Conservation (phyloP, 441 rosid species). For the Croton setiger region DNA sequence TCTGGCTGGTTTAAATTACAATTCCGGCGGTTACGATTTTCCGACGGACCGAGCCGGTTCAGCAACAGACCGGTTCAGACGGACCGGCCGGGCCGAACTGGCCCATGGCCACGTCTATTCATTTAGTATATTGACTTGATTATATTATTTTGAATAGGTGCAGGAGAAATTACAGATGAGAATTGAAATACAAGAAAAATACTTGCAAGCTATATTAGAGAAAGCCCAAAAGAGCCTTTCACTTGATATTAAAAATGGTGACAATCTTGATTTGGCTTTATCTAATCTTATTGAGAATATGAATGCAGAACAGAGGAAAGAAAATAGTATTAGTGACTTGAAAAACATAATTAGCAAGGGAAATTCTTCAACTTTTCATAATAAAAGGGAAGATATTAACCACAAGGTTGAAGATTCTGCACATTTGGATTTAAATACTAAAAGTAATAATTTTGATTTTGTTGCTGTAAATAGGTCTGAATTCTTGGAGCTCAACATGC, state of each 20-base stretch:
- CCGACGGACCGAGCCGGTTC: too few relatives aligned
- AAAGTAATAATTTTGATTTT: constrained; percentile 41
- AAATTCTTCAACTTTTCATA: constrained; percentile 25
- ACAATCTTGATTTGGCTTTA: constrained; percentile 32
- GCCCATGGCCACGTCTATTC: too few relatives aligned
- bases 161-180: constrained; percentile 65
- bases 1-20: too few relatives aligned
- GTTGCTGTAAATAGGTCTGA: constrained; percentile 43
- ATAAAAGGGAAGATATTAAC: constrained; percentile 17
- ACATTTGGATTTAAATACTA: constrained; percentile 57
- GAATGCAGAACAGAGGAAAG: constrained; percentile 28
- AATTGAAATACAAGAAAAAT: constrained; percentile 81
- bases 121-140: background rate
- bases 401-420: constrained; percentile 35
- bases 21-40: too few relatives aligned
- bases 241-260: constrained; percentile 23
- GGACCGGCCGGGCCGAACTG: too few relatives aligned
- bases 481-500: constrained; percentile 36
- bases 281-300: constrained; percentile 32
- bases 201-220: constrained; percentile 67
- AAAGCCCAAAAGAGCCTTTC: constrained; percentile 71
- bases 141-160: constrained; percentile 38
- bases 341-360: constrained; percentile 13
- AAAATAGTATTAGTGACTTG: constrained; percentile 14
- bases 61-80: too few relatives aligned